Evolutionary conservation across 1,139 yeast genomes (phyloP), one percentile per base, ranked within the genome.

Genomic region (Magnusiomyces tetraspermus): DNA sequence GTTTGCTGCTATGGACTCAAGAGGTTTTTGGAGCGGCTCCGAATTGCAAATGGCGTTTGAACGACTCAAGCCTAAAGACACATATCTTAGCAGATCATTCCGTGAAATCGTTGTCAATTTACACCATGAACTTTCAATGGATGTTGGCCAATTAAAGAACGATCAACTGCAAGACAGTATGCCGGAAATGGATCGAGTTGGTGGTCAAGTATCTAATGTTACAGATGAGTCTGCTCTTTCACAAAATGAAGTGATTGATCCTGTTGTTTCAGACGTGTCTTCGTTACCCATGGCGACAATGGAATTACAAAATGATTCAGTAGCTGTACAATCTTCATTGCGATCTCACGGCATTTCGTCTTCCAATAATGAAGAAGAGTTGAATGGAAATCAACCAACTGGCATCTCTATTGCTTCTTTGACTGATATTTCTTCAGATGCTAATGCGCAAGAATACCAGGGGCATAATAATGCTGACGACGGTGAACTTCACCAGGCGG

Each of bases 1-100:
- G 11, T 60, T 78, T 30, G 79, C 82, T 0, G 63, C 73, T 6
- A 58, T 71, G 26, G 76, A 74, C 57, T 50, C 56, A 0, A 37
- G 56, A 11, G 56, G 56, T 1, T 49, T 53, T 40, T 53, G 56
- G 56, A 51, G 47, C n/a, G 56, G 56, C 19, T 42, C 44, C 23
- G 56, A 53, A 48, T 28, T 53, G 41, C 48, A 51, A 19, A 40
- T 41, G 17, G 54, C 54, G 2, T 53, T 49, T 44, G 49, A 48
- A 21, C 23, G 51, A n/a, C 38, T 44, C 1, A 41, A 48, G 21
- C 43, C 43, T 2, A 48, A 48, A 19, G 38, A 30, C 10, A 23
- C 41, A 6, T 30, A 41, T 26, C 44, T 42, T 22, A 49, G 42
- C 45, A 49, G 48, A 31, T 36, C 50, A 24, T 49, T 53, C 36